Percentiles rank a stretch among this genome's conserved stretches.
These are phyloP conservation scores for Conticribra guillardii DNA, from an alignment of 108 stramenopile genomes.

Conservation along the genomic window DNA sequence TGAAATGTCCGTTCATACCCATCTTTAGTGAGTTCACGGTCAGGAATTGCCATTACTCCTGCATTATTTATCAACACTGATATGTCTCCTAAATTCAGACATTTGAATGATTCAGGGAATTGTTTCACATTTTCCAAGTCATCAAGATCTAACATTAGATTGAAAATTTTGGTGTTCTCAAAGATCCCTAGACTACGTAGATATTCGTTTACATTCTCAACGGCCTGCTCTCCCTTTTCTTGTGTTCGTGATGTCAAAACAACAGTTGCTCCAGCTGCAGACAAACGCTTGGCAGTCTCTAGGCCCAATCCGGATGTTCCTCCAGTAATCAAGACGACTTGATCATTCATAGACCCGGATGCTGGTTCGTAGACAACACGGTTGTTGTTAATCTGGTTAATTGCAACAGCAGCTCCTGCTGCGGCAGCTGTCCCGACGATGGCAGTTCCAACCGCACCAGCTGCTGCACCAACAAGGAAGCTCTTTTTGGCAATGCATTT, in stretches of 20 bases:
- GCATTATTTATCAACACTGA: slow-evolving; percentile 89
- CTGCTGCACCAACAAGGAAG: neutral
- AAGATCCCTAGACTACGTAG: slow-evolving; percentile 29
- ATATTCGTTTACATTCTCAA: slow-evolving; percentile 60
- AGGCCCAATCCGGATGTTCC: slow-evolving; percentile 79
- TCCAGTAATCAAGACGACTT: slow-evolving; percentile 81
- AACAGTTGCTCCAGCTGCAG: slow-evolving; percentile 78
- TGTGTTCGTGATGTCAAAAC: slow-evolving; percentile 66
- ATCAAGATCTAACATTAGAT: slow-evolving; percentile 61
- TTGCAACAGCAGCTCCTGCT: slow-evolving; percentile 8
- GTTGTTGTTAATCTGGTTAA: slow-evolving; percentile 23
- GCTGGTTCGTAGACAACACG: slow-evolving; percentile 21
- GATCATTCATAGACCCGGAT: slow-evolving; percentile 48
- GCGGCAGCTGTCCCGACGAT: slow-evolving; percentile 12
- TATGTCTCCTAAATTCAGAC: slow-evolving; percentile 41
- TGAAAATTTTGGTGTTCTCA: slow-evolving; percentile 47
- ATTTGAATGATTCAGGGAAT: slow-evolving; percentile 58
- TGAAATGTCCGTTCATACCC: slow-evolving; percentile 85
- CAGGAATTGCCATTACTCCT: slow-evolving; percentile 89
- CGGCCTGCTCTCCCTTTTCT: slow-evolving; percentile 61
- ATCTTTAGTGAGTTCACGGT: slow-evolving; percentile 70
- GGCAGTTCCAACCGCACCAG: slow-evolving; percentile 9
- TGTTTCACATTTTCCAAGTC: slow-evolving; percentile 64
- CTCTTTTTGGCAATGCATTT: neutral
- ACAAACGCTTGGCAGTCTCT: slow-evolving; percentile 81